Conservation (phyloP, 2,329 filamentous ascomycete genomes). For the Coleophoma crateriformis region DNA sequence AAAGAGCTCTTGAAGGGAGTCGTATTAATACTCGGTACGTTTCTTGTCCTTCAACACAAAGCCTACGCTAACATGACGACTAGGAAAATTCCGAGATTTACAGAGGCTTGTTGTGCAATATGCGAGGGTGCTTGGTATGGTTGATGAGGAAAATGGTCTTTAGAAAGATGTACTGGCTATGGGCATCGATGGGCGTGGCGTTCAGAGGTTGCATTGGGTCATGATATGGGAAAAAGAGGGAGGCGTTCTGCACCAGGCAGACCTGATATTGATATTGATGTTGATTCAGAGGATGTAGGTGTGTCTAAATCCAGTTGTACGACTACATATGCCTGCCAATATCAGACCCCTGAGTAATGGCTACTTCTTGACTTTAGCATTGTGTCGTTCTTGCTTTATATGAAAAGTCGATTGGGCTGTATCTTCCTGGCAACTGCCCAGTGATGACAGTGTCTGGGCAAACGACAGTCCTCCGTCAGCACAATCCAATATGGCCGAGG, state of each 20-base stretch:
- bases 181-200: conserved; percentile 10
- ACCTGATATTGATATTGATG: neutral
- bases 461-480: too few relatives aligned
- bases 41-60: neutral
- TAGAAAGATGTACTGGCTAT: conserved; percentile 2
- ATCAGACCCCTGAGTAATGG: neutral
- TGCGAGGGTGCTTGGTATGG: conserved; percentile 70
- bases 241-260: neutral
- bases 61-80: conserved; percentile 9
- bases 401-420: too few relatives aligned
- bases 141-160: conserved; percentile 19
- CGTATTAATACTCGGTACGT: conserved; percentile 84
- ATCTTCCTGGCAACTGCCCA: too few relatives aligned
- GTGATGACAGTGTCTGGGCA: too few relatives aligned
- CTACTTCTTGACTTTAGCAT: neutral
- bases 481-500: too few relatives aligned
- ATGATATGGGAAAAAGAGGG: neutral
- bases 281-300: neutral
- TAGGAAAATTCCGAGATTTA: conserved; percentile 91
- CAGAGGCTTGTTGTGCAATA: conserved; percentile 95
- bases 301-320: neutral
- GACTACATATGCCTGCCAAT: neutral
- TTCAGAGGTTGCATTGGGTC: conserved; percentile 15
- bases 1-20: conserved; percentile 85
- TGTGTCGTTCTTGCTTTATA: too few relatives aligned